Conservation (phyloP, 176 grass and related monocot species). For the Oryza officinalis region DNA sequence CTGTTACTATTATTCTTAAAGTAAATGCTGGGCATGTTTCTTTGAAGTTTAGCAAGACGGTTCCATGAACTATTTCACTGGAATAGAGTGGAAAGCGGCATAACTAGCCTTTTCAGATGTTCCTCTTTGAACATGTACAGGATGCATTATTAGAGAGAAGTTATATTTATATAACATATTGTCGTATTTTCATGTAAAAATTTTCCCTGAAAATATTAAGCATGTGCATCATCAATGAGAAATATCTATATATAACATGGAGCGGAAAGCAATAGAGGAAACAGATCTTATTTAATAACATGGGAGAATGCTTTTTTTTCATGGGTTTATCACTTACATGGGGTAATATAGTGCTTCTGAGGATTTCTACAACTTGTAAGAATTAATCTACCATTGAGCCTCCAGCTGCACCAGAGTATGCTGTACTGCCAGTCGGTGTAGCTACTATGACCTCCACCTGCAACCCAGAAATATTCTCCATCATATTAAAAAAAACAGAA, state of each 20-base stretch:
- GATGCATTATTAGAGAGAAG: not conserved
- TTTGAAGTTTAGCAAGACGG: not conserved
- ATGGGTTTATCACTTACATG: not conserved
- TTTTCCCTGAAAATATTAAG: not conserved
- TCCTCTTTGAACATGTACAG: not conserved
- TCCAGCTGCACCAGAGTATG: conserved; percentile 94
- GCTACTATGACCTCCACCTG: conserved; percentile 97
- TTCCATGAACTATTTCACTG: not conserved
- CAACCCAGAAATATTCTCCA: conserved; percentile 66
- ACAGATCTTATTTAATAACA: not conserved
- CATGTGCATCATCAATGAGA: conserved; percentile 16
- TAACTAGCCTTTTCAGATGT: not conserved
- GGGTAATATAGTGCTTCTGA: not conserved
- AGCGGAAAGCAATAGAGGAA: conserved; percentile 22
- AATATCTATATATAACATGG: not conserved
- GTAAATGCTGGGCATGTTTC: not conserved
- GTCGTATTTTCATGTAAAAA: not conserved
- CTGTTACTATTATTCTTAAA: conserved; percentile 3
- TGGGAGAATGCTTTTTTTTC: not conserved
- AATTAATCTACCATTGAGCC: conserved; percentile 78
- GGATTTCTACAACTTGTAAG: not conserved
- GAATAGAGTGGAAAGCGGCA: not conserved
- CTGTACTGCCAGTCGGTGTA: conserved; percentile 91
- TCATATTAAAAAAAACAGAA: not conserved
- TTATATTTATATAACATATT: conserved; percentile 17